Conservation (phyloP, 495 filamentous ascomycete genomes). For the Stereocaulon alpinum region DNA sequence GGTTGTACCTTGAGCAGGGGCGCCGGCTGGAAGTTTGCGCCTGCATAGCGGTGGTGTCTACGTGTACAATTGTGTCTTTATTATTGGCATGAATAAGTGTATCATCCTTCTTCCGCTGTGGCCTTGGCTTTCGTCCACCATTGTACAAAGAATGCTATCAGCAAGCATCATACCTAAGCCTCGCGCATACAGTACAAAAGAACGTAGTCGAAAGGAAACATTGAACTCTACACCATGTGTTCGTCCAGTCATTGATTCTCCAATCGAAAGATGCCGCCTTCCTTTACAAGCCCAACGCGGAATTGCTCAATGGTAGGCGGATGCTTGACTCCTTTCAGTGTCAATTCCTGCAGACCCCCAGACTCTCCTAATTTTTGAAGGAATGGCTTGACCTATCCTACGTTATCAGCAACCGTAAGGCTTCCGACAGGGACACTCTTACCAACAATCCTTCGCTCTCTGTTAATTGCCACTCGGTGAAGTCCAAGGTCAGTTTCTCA, state of each 20-base stretch:
- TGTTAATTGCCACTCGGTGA: conserved; percentile 17
- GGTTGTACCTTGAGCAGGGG: conserved; percentile 50
- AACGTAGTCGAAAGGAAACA: not conserved
- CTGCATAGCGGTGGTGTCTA: conserved; percentile 8
- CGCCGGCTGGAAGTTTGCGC: not conserved
- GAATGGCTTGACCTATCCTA: conserved; percentile 17
- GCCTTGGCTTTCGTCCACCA: not conserved
- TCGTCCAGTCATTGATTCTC: not conserved
- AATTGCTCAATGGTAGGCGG: conserved; percentile 18
- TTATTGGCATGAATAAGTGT: not conserved
- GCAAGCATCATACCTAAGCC: not conserved
- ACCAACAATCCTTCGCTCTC: conserved; percentile 17
- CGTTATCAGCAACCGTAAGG: not conserved
- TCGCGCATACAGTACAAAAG: not conserved
- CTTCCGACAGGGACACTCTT: not conserved
- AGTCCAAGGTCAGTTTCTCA: conserved; percentile 17
- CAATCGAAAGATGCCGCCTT: conserved; percentile 15
- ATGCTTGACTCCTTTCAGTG: conserved; percentile 17
- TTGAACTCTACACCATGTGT: not conserved
- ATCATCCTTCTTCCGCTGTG: not conserved
- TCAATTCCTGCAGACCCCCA: conserved; percentile 14
- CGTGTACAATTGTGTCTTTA: not conserved
- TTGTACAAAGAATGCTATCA: not conserved
- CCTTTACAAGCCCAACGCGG: conserved; percentile 9
- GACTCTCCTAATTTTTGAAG: conserved; percentile 16